A percentile compares a stretch with the other conserved stretches of the same genome.
phyloP scores from a whole-genome alignment of 371 early-diverging fungal species.

The Gilbertella persicaria region DNA sequence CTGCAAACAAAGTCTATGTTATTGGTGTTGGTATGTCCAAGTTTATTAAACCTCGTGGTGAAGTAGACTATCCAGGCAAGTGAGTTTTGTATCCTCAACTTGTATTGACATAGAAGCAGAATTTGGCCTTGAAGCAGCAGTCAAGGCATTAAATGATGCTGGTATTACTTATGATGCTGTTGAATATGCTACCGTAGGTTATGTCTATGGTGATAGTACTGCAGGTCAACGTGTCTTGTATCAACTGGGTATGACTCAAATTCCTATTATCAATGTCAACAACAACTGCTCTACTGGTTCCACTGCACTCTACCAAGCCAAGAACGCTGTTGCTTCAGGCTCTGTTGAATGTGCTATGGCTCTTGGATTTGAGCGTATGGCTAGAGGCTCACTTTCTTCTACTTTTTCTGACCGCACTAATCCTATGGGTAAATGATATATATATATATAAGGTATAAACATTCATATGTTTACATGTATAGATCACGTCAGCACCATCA shows the following conservation, averaged over 20 bases:
- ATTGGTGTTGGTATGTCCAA: conserved; percentile 75
- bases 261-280: conserved; percentile 70
- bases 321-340: conserved; percentile 67
- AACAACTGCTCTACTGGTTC: conserved; percentile 85
- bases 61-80: conserved; percentile 62
- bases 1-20: conserved; percentile 40
- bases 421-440: conserved; percentile 56
- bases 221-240: conserved; percentile 76
- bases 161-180: conserved; percentile 68
- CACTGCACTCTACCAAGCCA: conserved; percentile 74
- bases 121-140: conserved; percentile 71
- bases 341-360: conserved; percentile 74
- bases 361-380: conserved; percentile 82
- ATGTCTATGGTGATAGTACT: conserved; percentile 71
- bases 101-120: conserved; percentile 54
- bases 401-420: conserved; percentile 66
- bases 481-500: conserved; percentile 58
- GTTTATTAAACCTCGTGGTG: conserved; percentile 62
- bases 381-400: conserved; percentile 56
- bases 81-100: too few species aligned
- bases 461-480: not conserved
- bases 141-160: conserved; percentile 76
- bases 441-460: too few species aligned
- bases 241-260: conserved; percentile 70
- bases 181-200: conserved; percentile 65